Evolutionary conservation across 2,329 filamentous ascomycete species (phyloP), one percentile per base, ranked within the genome.

Genomic region (Neonectria faginata): DNA sequence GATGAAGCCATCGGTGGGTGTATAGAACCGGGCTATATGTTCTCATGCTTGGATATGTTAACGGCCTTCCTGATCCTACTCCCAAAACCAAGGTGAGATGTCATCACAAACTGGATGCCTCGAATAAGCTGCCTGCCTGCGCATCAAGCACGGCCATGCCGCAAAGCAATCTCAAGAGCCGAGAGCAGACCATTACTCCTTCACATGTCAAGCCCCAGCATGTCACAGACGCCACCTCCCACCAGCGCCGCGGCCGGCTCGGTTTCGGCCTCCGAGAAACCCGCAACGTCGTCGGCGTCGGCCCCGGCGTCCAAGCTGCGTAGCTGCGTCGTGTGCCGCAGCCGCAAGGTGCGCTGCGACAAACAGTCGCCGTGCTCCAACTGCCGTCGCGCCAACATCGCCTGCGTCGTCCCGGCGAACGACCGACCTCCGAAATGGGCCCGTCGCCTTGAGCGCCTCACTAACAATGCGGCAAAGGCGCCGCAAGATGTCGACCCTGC

Each of bases 281-380:
- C 39, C 67, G 68, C 70, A 69, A 73, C 50, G 45, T 53, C 59
- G 45, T 42, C 62, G 44, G 44, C 50, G 27, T 22, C 57, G 51
- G 36, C 44, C 14, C 48, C 61, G 25, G 27, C 55, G 36, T n/a
- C 57, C 25, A 81, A 84, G 68, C 74, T 72, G 55, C 82, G 83
- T 57, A 85, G 84, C 71, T 86, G 84, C 57, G 77, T 83, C 5
- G 79, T 82, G 3, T 88, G 86, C 65, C 81, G 86, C 47, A 78
- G 75, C 36, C 85, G 86, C 50, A 88, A 88, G 67, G 86, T 88
- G 5, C 84, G 85, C 48, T 89, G 86, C 73, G 84, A 88, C 71
- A 88, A 87, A 73, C 75, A 78, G 47, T 83, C 82, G 3, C 86
- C 86, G 1, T 88, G 86, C 67, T 84, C 85, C 5, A 88, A 87